phyloP scores from a whole-genome alignment of 1,284 basidiomycete species.

The Macrocystidia cucumis region DNA sequence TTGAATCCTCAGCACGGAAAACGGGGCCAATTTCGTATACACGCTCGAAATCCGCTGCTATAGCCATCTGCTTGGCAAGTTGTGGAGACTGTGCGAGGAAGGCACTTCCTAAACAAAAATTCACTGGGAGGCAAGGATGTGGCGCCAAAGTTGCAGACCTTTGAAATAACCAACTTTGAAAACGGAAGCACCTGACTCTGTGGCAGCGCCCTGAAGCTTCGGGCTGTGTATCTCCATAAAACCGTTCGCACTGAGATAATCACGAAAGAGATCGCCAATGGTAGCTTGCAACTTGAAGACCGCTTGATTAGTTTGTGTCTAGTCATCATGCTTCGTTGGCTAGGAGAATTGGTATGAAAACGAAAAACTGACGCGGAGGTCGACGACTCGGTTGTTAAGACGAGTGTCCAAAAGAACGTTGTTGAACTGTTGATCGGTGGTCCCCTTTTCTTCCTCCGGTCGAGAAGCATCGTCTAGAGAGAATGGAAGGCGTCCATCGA shows the following conservation, averaged over 20 bases:
- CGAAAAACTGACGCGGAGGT: constrained; percentile 69
- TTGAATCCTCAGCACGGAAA: constrained; percentile 97
- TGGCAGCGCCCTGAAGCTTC: constrained; percentile 95
- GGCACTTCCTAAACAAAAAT: constrained; percentile 63
- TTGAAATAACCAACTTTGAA: constrained; percentile 99
- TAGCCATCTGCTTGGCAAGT: constrained; percentile 98
- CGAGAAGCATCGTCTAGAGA: constrained; percentile 90
- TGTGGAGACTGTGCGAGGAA: constrained; percentile 97
- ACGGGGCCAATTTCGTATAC: constrained; percentile 97
- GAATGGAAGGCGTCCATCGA: constrained; percentile 82
- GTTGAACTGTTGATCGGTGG: constrained; percentile 60
- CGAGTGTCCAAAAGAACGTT: constrained; percentile 87
- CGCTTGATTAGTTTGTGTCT: constrained; percentile 95
- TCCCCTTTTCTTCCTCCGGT: constrained; percentile 71
- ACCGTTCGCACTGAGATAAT: constrained; percentile 68
- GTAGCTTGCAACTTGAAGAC: constrained; percentile 91
- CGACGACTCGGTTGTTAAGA: constrained; percentile 92
- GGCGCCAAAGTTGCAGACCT: constrained; percentile 32
- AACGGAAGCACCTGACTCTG: constrained; percentile 94
- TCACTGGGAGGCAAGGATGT: constrained; percentile 1
- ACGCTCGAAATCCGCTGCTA: constrained; percentile 95
- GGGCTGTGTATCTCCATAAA: constrained; percentile 97
- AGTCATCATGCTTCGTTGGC: constrained; percentile 6
- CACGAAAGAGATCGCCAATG: constrained; percentile 86
- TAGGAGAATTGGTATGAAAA: constrained; percentile 1